Percentiles rank a stretch among this genome's conserved stretches.
Conservation (phyloP, 208 protist genomes). For the Acanthamoeba royreba region DNA sequence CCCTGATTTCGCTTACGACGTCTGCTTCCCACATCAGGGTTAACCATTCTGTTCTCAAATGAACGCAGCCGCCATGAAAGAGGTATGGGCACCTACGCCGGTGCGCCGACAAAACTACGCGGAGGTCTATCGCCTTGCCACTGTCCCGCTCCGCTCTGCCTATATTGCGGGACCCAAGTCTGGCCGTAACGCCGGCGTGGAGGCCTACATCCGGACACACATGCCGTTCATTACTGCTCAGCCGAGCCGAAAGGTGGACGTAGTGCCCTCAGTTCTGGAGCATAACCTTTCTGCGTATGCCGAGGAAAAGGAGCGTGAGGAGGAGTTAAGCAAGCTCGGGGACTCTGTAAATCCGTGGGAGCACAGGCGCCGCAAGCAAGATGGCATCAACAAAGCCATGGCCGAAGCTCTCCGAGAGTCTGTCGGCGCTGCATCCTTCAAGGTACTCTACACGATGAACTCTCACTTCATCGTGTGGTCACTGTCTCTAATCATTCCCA, state of each 20-base stretch:
- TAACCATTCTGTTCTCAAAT: background rate
- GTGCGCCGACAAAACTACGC: background rate
- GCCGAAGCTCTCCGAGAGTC: background rate
- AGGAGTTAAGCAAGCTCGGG: constrained; percentile 55
- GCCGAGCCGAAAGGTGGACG: background rate
- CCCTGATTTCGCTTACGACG: background rate
- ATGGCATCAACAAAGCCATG: constrained; percentile 1
- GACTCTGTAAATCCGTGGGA: constrained; percentile 1
- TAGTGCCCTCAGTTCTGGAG: constrained; percentile 62
- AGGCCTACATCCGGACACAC: constrained; percentile 41
- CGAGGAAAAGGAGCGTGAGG: constrained; percentile 55
- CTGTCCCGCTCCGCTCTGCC: background rate
- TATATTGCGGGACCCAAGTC: background rate
- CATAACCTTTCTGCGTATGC: constrained; percentile 52
- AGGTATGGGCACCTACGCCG: background rate
- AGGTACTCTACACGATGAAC: background rate
- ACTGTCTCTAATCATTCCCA: background rate
- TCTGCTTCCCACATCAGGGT: background rate
- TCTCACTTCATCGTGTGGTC: background rate
- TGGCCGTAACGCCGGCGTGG: background rate
- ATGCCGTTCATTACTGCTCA: constrained; percentile 40
- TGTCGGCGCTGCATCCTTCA: background rate
- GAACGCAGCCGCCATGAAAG: background rate
- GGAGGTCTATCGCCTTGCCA: background rate
- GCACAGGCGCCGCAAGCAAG: background rate